Evolutionary conservation across 2,329 filamentous ascomycete genomes (phyloP), one percentile per base, ranked within the genome.

Genomic region (Ambrosiella cleistominuta): DNA sequence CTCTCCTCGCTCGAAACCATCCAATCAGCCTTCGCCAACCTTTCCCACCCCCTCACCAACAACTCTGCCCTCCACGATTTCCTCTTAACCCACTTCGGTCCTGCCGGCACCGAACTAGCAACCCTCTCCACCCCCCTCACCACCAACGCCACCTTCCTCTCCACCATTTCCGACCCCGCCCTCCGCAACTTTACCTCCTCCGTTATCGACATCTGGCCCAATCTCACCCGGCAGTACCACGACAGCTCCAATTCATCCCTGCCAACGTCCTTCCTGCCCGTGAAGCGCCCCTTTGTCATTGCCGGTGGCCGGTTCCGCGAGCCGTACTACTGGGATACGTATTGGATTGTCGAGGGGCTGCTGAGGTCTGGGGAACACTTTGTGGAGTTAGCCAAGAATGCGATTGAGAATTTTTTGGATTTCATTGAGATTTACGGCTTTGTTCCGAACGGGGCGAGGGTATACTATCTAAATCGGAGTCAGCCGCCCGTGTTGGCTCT

Each of bases 311-410:
- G 82, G 37, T 86, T 86, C 71, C 74, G 82, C 39, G 82, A 86
- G 67, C 75, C 80, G 1, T 86, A 85, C 65, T 85, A 85, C 67
- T 85, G 82, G 82, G 81, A 85, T 66, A 81, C 79, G 38, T 85
- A 78, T 69, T 84, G 80, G 81, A 82, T 85, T 54, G 64, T 85
- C 52, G 77, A 83, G 68, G 82, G 82, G 27, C 71, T 86, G 27
- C 68, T 85, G 39, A 75, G 82, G 52, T 85, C 81, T 0, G 75
- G 79, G 13, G 82, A 82, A 42, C 75, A 75, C 50, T 85, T 84
- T 62, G 76, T 76, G 6, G 68, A 78, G 39, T 82, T 85, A 61
- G 77, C 81, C 3, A 75, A 74, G 65, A 83, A 85, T 67, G 82
- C 80, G 37, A 82, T 85, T 61, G 80, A 85, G 64, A 86, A 86